Base-by-base conservation (phyloP, 2,329 filamentous ascomycete genomes). In the Neonectria magnoliae region DNA sequence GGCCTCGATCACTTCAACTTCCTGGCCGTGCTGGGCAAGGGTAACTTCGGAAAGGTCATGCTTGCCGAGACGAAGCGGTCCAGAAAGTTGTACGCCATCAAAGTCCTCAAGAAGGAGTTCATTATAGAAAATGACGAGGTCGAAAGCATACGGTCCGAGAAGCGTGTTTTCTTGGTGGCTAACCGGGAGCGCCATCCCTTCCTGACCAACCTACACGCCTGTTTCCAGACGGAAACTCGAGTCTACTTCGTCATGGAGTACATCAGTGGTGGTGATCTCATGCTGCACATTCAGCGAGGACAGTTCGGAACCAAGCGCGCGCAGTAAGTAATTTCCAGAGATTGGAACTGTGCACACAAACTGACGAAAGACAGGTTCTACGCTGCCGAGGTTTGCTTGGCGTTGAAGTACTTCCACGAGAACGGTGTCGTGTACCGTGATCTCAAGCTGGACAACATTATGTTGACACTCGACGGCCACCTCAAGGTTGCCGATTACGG, bases 221-320 rank as follows among this genome's bases (percentile, higher is more conserved):
- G 96, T 83, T 99, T 99, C 87, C 96, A 99, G 82, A 99, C 96
- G 0, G 96, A 99, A 80, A 99, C 96, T 7, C 87, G 96, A 73
- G 94, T 99, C 22, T 99, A 99, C 83, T 99, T 99, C 77, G 96
- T 99, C 69, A 98, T 98, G 95, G 96, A 99, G 82, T 99, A 99
- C 78, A 93, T 99, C 68, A 97, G 94, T 77, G 96, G 96, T 83
- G 96, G 96, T 83, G 96, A 99, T 85, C 81, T 99, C 77, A 99
- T 99, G 96, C 85, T 98, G 81, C 96, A 99, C 82, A 99, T 99
- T 77, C 96, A 99, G 80, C 90, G 96, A 65, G 95, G 95, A 18
- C 93, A 97, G 76, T 99, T 99, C 76, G 95, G 95, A 61, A 92
- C 94, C 7, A 98, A 97, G 82, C 90, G 96, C 71, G 95, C 96